phyloP scores from a whole-genome alignment of 108 stramenopile species.

The Skeletonema marinoi region DNA sequence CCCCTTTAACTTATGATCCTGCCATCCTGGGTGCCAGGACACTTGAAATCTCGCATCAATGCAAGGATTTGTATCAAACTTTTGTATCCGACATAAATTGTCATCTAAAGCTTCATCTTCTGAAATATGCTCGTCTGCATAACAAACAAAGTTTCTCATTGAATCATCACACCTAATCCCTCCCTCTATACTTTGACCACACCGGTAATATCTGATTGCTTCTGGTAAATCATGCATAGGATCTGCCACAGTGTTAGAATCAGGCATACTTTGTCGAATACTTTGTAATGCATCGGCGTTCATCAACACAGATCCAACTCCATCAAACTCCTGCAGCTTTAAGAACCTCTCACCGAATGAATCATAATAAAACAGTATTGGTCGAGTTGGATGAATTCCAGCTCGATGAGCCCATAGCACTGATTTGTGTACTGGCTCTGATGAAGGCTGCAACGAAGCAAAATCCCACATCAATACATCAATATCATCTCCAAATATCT shows the following conservation, averaged over 20 bases:
- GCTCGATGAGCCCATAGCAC: slow-evolving; percentile 33
- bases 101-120: not conserved
- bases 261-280: slow-evolving; percentile 12
- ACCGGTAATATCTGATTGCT: slow-evolving; percentile 25
- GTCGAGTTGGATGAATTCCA: slow-evolving; percentile 24
- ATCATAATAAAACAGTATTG: slow-evolving; percentile 41
- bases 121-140: slow-evolving; percentile 18
- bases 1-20: slow-evolving; percentile 40
- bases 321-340: slow-evolving; percentile 8
- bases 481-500: slow-evolving; percentile 70
- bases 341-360: slow-evolving; percentile 15
- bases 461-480: slow-evolving; percentile 51
- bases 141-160: slow-evolving; percentile 39
- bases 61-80: slow-evolving; percentile 1
- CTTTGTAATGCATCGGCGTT: slow-evolving; percentile 11
- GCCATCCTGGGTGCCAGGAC: slow-evolving; percentile 41
- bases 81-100: not conserved
- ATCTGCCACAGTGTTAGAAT: slow-evolving; percentile 12
- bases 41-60: slow-evolving; percentile 31
- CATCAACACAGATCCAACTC: slow-evolving; percentile 21
- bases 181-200: slow-evolving; percentile 35
- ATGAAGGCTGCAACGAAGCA: slow-evolving; percentile 11
- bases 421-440: not conserved
- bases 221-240: slow-evolving; percentile 8
- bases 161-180: slow-evolving; percentile 32